A percentile compares a stretch with the other conserved stretches of the same genome.
These are phyloP conservation scores for Xylaria intraflava DNA, from an alignment of 495 filamentous ascomycete species.

Conservation along the genomic window DNA sequence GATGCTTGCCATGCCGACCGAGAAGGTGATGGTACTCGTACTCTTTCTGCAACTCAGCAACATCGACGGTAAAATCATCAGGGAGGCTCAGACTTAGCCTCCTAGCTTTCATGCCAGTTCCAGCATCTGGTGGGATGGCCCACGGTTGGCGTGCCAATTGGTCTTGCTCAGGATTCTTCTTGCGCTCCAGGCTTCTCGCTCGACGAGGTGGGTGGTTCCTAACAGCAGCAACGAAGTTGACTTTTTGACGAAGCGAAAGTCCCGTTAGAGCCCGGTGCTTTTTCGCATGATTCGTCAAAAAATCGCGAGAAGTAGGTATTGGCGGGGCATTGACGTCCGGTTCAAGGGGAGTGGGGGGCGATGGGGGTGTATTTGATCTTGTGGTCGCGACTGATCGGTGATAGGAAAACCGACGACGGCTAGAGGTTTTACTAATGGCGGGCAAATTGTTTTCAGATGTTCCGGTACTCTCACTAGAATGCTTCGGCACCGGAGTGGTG, in stretches of 20 bases:
- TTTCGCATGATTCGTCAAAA: constrained; percentile 32
- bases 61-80: constrained; percentile 58
- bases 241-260: constrained; percentile 35
- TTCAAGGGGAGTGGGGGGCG: constrained; percentile 39
- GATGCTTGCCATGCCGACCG: constrained; percentile 53
- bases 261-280: constrained; percentile 46
- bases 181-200: constrained; percentile 24
- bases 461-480: constrained; percentile 15
- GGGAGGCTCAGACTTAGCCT: constrained; percentile 56
- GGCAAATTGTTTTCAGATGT: constrained; percentile 18
- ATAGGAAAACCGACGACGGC: constrained; percentile 40
- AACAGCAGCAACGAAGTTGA: constrained; percentile 20
- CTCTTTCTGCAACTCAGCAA: constrained; percentile 52
- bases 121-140: constrained; percentile 51
- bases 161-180: constrained; percentile 20
- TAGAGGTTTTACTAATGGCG: constrained; percentile 12
- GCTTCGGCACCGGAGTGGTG: constrained; percentile 17
- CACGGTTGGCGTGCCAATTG: constrained; percentile 33
- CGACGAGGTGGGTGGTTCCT: constrained; percentile 21
- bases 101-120: constrained; percentile 60
- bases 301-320: constrained; percentile 35
- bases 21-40: constrained; percentile 54
- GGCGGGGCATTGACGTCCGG: constrained; percentile 28
- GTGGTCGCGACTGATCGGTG: constrained; percentile 40
- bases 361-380: constrained; percentile 49